These are phyloP conservation scores for Aspergillus eucalypticola DNA, from an alignment of 2,329 filamentous ascomycete species.

Conservation along the genomic window DNA sequence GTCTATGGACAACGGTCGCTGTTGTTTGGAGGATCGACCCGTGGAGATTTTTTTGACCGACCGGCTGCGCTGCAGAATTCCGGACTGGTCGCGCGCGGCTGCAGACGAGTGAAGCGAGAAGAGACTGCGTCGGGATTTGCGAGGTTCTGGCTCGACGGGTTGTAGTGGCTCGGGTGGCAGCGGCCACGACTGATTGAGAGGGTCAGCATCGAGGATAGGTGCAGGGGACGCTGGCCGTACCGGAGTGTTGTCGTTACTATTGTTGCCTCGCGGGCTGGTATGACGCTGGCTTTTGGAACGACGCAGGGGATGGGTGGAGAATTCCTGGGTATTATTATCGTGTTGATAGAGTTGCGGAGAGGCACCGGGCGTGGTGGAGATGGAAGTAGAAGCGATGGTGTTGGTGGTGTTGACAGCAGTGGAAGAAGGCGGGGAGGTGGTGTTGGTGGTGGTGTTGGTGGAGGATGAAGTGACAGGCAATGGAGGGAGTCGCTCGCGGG, in stretches of 20 bases:
- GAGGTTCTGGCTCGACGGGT: conserved; percentile 25
- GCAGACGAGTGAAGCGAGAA: conserved; percentile 24
- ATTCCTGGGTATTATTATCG: neutral
- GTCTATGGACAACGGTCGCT: conserved; percentile 16
- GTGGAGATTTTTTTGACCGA: conserved; percentile 30
- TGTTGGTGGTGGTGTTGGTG: conserved; percentile 12
- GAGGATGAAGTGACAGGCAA: conserved; percentile 12
- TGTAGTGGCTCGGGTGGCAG: conserved; percentile 16
- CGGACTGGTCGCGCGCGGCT: conserved; percentile 21
- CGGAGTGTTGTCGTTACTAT: conserved; percentile 1
- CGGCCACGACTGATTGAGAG: conserved; percentile 28
- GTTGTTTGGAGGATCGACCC: conserved; percentile 17
- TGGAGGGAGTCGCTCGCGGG: conserved; percentile 15
- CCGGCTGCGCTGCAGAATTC: conserved; percentile 30
- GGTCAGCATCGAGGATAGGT: conserved; percentile 26
- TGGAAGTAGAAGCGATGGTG: conserved; percentile 18
- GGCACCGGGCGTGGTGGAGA: conserved; percentile 4
- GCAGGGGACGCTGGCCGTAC: conserved; percentile 11
- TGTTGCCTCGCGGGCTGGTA: conserved; percentile 13
- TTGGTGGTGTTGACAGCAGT: conserved; percentile 11
- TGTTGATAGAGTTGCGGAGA: neutral
- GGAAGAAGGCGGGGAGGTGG: conserved; percentile 1
- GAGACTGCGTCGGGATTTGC: conserved; percentile 25
- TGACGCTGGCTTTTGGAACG: conserved; percentile 32
- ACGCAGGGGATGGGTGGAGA: conserved; percentile 13